Evolutionary conservation across 805 yeast genomes (phyloP).

Genomic region (Saccharomycopsis fodiens): DNA sequence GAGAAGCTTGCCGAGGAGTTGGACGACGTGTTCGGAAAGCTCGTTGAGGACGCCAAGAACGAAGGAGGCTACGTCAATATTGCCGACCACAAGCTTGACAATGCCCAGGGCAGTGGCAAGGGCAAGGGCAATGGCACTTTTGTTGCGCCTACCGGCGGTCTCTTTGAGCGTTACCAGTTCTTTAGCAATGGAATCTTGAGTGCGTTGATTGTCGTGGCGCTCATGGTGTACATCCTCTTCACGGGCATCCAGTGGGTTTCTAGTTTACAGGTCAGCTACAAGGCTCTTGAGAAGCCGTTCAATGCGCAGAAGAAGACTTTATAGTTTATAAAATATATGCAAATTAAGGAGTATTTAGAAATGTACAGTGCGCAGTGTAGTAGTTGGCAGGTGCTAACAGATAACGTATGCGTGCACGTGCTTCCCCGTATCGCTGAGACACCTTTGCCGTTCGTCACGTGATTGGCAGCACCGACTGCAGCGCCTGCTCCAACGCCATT

Average conservation of each 20-base stretch:
- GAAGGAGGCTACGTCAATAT: constrained; percentile 14
- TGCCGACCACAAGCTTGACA: background rate
- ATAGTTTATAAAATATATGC: constrained; percentile 2
- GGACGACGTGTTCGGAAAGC: constrained; percentile 10
- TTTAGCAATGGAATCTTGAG: constrained; percentile 70
- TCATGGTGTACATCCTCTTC: constrained; percentile 42
- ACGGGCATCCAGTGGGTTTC: constrained; percentile 53
- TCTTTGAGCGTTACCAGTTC: constrained; percentile 62
- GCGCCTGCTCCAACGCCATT: no score
- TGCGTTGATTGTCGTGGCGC: constrained; percentile 48
- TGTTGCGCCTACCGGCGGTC: constrained; percentile 24
- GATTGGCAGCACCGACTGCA: no score
- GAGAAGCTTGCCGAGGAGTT: constrained; percentile 12
- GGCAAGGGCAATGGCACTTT: background rate
- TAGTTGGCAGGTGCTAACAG: no score
- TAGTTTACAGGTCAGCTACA: constrained; percentile 56
- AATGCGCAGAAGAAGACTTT: constrained; percentile 40
- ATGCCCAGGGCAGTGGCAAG: background rate
- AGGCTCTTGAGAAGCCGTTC: constrained; percentile 61
- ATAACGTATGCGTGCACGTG: no score
- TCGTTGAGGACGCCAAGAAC: constrained; percentile 15
- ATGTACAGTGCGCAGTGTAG: no score
- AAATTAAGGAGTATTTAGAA: no score
- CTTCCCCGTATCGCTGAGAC: no score
- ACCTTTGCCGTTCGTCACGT: no score